A percentile compares a stretch with the other conserved stretches of the same genome.
Conservation (phyloP, 192 early-diverging fungal genomes). For the Podila epigama region DNA sequence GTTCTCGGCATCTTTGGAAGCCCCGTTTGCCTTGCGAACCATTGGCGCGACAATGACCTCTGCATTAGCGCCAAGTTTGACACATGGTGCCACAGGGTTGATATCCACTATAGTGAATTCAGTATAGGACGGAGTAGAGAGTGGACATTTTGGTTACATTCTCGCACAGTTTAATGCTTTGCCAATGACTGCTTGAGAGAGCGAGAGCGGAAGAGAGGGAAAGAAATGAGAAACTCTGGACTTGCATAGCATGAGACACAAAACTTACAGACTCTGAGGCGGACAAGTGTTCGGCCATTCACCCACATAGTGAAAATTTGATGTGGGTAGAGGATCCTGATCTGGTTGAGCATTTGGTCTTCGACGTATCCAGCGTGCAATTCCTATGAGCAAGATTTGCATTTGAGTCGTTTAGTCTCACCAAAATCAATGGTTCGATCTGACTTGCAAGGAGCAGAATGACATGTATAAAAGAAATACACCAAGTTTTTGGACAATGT, state of each 20-base stretch:
- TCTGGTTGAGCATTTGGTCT: slow-evolving; percentile 71
- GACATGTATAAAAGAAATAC: no score
- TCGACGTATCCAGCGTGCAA: slow-evolving; percentile 79
- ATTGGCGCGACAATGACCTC: slow-evolving; percentile 82
- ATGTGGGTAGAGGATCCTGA: slow-evolving; percentile 68
- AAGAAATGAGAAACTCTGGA: no score
- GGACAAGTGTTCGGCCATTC: slow-evolving; percentile 68
- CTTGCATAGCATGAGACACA: background rate
- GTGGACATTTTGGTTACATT: no score
- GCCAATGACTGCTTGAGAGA: no score
- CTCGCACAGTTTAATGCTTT: no score
- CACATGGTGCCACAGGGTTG: slow-evolving; percentile 55
- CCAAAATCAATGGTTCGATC: background rate
- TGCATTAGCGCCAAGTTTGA: slow-evolving; percentile 67
- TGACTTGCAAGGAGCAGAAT: background rate
- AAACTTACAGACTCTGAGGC: slow-evolving; percentile 64
- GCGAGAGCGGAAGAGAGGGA: no score
- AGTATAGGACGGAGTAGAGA: no score
- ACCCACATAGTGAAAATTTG: slow-evolving; percentile 82
- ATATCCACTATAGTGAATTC: slow-evolving; percentile 63
- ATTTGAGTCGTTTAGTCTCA: no score
- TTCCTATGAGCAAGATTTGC: slow-evolving; percentile 59
- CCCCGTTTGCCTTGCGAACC: slow-evolving; percentile 52
- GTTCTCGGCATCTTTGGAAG: slow-evolving; percentile 17
- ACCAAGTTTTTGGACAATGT: slow-evolving; percentile 6